Evolutionary conservation across 371 early-diverging fungal species (phyloP).

Genomic region (Zychaea mexicana): DNA sequence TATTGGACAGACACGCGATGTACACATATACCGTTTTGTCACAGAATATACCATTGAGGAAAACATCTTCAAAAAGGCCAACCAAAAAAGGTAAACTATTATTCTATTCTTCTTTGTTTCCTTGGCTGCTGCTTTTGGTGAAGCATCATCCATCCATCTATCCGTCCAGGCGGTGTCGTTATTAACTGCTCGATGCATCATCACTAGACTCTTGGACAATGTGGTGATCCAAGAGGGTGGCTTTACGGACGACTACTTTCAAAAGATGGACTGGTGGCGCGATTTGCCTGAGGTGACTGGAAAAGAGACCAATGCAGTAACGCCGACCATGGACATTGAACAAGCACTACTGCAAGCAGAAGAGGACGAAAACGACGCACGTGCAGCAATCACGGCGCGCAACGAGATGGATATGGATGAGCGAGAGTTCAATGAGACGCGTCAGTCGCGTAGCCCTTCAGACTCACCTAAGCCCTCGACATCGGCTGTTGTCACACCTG

Average conservation of each 20-base stretch:
- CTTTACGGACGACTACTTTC: conserved; percentile 75
- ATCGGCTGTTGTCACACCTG: not conserved
- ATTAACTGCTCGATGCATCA: too few relatives aligned
- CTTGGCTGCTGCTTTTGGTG: not conserved
- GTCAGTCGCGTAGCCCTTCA: conserved; percentile 18
- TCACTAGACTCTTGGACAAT: conserved; percentile 75
- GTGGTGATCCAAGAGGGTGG: conserved; percentile 84
- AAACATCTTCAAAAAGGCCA: conserved; percentile 80
- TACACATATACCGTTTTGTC: conserved; percentile 91
- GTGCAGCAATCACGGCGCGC: conserved; percentile 66
- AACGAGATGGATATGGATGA: conserved; percentile 69
- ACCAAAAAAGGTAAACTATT: conserved; percentile 72
- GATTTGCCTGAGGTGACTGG: conserved; percentile 60
- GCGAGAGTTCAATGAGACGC: conserved; percentile 62
- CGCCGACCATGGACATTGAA: conserved; percentile 57
- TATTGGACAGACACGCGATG: conserved; percentile 93
- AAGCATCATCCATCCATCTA: too few relatives aligned
- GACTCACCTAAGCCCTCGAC: not conserved
- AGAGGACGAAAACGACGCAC: conserved; percentile 68
- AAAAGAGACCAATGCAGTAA: conserved; percentile 16
- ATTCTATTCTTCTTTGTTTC: not conserved
- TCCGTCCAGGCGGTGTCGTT: too few relatives aligned
- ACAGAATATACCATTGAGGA: conserved; percentile 90
- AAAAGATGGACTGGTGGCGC: conserved; percentile 72
- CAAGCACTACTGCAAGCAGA: conserved; percentile 71